Conservation (phyloP, 805 yeast genomes). For the Monosporozyma siamensis region DNA sequence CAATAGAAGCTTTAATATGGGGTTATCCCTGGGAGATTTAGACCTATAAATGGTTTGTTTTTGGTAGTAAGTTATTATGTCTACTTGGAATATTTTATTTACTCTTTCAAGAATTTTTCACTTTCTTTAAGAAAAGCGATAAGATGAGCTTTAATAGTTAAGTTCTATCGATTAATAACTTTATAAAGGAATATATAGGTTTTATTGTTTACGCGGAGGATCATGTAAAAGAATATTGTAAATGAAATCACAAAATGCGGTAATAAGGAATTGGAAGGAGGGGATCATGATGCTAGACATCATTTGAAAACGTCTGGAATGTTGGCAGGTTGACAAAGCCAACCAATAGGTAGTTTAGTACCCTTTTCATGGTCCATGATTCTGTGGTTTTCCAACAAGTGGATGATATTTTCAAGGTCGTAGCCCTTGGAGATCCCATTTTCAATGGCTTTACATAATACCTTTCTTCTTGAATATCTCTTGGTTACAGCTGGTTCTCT, state of each 20-base stretch:
- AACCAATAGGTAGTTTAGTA: slow-evolving; percentile 37
- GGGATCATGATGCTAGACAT: too few relatives aligned
- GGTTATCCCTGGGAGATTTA: too few relatives aligned
- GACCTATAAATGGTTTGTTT: too few relatives aligned
- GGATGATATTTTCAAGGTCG: slow-evolving; percentile 35
- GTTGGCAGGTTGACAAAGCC: slow-evolving; percentile 35
- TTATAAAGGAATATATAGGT: slow-evolving; percentile 2
- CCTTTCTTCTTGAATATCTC: slow-evolving; percentile 44
- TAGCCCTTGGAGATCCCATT: slow-evolving; percentile 39
- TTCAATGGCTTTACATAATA: slow-evolving; percentile 47
- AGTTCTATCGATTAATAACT: too few relatives aligned
- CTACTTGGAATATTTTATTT: too few relatives aligned
- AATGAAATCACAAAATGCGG: not conserved
- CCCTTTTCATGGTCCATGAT: slow-evolving; percentile 34
- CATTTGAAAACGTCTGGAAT: slow-evolving; percentile 23
- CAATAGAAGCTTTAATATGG: too few relatives aligned
- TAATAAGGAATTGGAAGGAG: not conserved
- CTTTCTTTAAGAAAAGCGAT: too few relatives aligned
- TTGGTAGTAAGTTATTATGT: too few relatives aligned
- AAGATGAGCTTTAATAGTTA: too few relatives aligned
- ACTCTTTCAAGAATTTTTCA: too few relatives aligned
- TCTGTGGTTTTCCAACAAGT: slow-evolving; percentile 39
- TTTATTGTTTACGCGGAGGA: too few relatives aligned
- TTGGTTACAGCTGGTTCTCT: slow-evolving; percentile 44
- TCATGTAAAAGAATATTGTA: not conserved